Evolutionary conservation across 2,329 filamentous ascomycete species (phyloP).

Genomic region (Fusarium caatingaense): DNA sequence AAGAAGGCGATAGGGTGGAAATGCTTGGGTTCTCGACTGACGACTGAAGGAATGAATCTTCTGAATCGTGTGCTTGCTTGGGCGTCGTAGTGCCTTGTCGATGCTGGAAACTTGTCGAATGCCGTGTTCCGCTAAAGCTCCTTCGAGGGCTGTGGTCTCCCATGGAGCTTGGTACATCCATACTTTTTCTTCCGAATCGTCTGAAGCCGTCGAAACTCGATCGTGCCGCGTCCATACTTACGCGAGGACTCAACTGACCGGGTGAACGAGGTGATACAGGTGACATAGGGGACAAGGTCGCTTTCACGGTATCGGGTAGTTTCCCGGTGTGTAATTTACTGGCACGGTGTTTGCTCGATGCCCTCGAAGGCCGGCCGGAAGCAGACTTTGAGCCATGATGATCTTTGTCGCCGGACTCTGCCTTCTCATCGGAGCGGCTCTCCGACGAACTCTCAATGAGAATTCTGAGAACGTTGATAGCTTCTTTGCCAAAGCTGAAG

Average conservation of each 20-base stretch:
- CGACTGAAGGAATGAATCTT: constrained; percentile 81
- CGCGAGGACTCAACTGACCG: constrained; percentile 62
- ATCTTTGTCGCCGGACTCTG: constrained; percentile 28
- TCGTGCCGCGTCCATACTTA: constrained; percentile 63
- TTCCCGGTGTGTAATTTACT: constrained; percentile 54
- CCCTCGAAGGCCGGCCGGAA: constrained; percentile 41
- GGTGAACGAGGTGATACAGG: constrained; percentile 59
- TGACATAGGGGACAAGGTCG: constrained; percentile 67
- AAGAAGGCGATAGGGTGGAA: constrained; percentile 76
- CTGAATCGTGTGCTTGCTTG: constrained; percentile 56
- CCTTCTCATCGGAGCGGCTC: constrained; percentile 47
- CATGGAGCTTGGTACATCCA: constrained; percentile 61
- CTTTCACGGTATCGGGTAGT: constrained; percentile 68
- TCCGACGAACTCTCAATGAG: constrained; percentile 71
- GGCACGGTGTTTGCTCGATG: constrained; percentile 44
- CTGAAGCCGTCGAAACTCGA: constrained; percentile 66
- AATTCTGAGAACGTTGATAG: constrained; percentile 79
- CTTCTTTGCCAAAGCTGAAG: constrained; percentile 86
- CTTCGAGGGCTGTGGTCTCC: constrained; percentile 61
- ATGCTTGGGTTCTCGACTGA: constrained; percentile 77
- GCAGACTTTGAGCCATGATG: constrained; percentile 32
- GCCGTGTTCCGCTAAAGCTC: constrained; percentile 72
- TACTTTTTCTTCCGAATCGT: constrained; percentile 61
- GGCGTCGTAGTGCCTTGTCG: constrained; percentile 44
- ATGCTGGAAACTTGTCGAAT: constrained; percentile 61